Base-by-base conservation (phyloP, 1,139 yeast species). In the Magnusiomyces ingens region DNA sequence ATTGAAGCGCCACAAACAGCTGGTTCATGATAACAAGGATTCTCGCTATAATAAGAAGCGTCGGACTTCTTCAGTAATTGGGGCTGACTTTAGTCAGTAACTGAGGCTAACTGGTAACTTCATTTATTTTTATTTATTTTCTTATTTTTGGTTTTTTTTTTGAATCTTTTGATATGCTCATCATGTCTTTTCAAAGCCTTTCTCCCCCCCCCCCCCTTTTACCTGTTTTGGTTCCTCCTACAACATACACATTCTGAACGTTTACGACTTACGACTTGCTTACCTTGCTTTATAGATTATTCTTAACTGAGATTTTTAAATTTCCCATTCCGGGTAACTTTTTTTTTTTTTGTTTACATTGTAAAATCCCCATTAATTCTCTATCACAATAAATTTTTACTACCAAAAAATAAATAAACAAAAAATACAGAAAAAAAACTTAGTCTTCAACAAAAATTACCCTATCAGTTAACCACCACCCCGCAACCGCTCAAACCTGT, bases 41-140 rank as follows among this genome's bases (percentile, higher is more conserved):
- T 45, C 48, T 19, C 17, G 48, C 10, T 45, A 45, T 40, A 45
- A 45, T 19, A 45, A 45, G 32, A 26, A 26, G 32, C 32, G 32
- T 8, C 32, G 32, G 32, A 5, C 32, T 26, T n/a, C n/a, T n/a
- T 26, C 32, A 5, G 32, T 4, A 26, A 8, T 8, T 8, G 32
- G 32, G 8, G 32, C 32, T 26, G 32, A 26, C 8, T 8, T 4
- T 8, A 26, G 32, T 4, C 8, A 26, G 8, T 26, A 26, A 26
- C 8, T 26, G 32, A 8, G 32, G 32, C 4, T n/a, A 5, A 4
- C 5, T 37, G 41, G 6, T 43, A 13, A 18, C 19, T 5, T 43
- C 22, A 13, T 22, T n/a, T 43, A 21, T 22, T 43, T 5, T 26
- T 43, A 21, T 43, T 43, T 3, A 3, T 26, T 21, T 22, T 11